Conservation (phyloP, 192 early-diverging fungal genomes). For the Backusella luteola region DNA sequence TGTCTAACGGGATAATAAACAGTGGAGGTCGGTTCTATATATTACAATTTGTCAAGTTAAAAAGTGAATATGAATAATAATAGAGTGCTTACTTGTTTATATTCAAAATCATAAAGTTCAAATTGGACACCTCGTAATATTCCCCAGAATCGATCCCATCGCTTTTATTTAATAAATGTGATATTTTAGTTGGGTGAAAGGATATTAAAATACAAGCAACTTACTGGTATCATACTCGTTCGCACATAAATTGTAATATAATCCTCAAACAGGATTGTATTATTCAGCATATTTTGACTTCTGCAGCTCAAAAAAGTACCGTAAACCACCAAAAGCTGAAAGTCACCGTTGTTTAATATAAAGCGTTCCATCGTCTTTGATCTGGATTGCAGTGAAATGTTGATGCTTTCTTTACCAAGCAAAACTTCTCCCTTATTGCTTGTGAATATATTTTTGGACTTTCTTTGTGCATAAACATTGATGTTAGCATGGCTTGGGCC, state of each 20-base stretch:
- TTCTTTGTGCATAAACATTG: constrained; percentile 20
- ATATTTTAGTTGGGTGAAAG: background rate
- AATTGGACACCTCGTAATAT: constrained; percentile 28
- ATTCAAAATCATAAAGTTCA: constrained; percentile 38
- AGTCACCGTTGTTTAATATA: constrained; percentile 9
- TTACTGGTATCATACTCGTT: constrained; percentile 28
- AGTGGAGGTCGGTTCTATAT: constrained; percentile 22
- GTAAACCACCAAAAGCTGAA: constrained; percentile 30
- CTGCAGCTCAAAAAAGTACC: constrained; percentile 27
- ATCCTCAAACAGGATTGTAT: constrained; percentile 21
- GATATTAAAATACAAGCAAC: background rate
- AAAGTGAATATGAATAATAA: background rate
- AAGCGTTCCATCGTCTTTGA: constrained; percentile 19
- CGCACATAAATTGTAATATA: constrained; percentile 33
- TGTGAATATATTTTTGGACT: constrained; percentile 5
- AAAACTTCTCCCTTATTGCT: constrained; percentile 16
- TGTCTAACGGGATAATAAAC: constrained; percentile 29
- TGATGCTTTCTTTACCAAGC: constrained; percentile 15
- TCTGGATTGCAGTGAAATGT: constrained; percentile 12
- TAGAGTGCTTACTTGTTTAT: constrained; percentile 23
- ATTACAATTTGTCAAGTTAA: background rate
- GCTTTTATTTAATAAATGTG: constrained; percentile 4
- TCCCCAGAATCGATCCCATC: constrained; percentile 34
- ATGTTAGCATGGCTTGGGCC: constrained; percentile 18
- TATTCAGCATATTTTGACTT: constrained; percentile 18